These are phyloP conservation scores for Dalbergia cultrata DNA, from an alignment of 306 rosid genomes.

Conservation along the genomic window DNA sequence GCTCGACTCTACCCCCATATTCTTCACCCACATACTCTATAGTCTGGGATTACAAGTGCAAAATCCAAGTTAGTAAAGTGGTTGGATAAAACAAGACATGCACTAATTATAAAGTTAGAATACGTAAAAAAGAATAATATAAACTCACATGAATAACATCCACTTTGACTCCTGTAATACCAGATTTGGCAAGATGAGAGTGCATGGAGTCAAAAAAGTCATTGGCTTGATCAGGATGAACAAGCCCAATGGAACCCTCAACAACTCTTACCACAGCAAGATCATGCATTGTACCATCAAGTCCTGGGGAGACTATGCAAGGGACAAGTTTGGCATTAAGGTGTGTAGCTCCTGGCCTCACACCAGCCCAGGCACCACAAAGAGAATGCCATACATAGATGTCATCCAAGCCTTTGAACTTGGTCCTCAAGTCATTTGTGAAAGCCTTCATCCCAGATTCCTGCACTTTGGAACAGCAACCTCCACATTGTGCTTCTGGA, in stretches of 20 bases:
- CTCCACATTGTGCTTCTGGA: conserved; percentile 15
- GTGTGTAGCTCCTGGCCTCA: conserved; percentile 79
- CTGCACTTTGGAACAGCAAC: conserved; percentile 29
- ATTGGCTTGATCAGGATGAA: conserved; percentile 76
- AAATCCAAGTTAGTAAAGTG: background rate
- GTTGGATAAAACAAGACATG: background rate
- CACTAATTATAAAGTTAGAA: background rate
- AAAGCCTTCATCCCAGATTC: conserved; percentile 78
- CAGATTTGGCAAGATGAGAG: conserved; percentile 74
- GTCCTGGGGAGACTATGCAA: conserved; percentile 75
- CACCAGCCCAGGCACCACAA: conserved; percentile 96
- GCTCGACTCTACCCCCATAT: conserved; percentile 86
- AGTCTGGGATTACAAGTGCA: too few relatives aligned
- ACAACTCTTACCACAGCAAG: conserved; percentile 75
- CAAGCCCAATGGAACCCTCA: conserved; percentile 80
- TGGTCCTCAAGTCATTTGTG: conserved; percentile 73
- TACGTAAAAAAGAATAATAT: background rate
- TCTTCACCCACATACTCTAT: conserved; percentile 71
- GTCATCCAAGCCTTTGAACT: conserved; percentile 77
- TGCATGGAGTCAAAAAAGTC: conserved; percentile 81
- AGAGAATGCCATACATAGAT: conserved; percentile 90
- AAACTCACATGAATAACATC: conserved; percentile 83
- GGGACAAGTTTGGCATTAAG: conserved; percentile 60
- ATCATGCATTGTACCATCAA: conserved; percentile 80
- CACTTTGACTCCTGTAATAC: conserved; percentile 84